phyloP scores from a whole-genome alignment of 192 early-diverging fungal species.

The Entomortierella beljakovae region DNA sequence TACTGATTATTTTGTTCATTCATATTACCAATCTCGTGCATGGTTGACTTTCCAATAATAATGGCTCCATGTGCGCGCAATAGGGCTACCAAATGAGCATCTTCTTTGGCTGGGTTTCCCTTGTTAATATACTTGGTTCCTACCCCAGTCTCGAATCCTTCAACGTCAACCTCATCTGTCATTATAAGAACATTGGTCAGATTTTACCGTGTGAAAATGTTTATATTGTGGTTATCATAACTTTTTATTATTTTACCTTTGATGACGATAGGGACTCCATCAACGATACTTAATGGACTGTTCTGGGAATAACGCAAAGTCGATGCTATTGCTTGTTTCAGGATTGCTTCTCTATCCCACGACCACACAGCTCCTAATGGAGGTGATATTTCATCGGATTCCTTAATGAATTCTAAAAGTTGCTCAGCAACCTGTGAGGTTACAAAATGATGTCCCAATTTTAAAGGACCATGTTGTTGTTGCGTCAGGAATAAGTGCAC shows the following conservation, averaged over 20 bases:
- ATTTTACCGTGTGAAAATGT: neutral
- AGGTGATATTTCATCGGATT: conserved; percentile 29
- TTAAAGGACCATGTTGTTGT: neutral
- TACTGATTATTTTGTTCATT: neutral
- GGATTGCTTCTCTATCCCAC: conserved; percentile 48
- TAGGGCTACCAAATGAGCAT: conserved; percentile 62
- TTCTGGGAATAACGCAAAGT: conserved; percentile 63
- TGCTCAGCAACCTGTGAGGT: conserved; percentile 44
- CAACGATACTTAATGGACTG: conserved; percentile 66
- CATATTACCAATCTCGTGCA: conserved; percentile 78
- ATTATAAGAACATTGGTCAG: neutral
- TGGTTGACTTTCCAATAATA: conserved; percentile 74
- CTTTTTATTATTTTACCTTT: conserved; percentile 59
- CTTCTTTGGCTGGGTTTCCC: conserved; percentile 55
- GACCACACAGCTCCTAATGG: conserved; percentile 44
- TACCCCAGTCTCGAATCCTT: conserved; percentile 60
- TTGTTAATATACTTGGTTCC: conserved; percentile 74
- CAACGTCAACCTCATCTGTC: conserved; percentile 71
- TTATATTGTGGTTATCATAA: too few relatives aligned
- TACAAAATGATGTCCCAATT: neutral
- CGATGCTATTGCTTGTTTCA: conserved; percentile 66
- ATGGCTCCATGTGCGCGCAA: conserved; percentile 71
- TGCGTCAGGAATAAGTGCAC: neutral
- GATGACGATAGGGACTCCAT: conserved; percentile 79
- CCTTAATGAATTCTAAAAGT: conserved; percentile 28